These are phyloP conservation scores for Daedalea quercina DNA, from an alignment of 768 basidiomycete species.

Conservation along the genomic window DNA sequence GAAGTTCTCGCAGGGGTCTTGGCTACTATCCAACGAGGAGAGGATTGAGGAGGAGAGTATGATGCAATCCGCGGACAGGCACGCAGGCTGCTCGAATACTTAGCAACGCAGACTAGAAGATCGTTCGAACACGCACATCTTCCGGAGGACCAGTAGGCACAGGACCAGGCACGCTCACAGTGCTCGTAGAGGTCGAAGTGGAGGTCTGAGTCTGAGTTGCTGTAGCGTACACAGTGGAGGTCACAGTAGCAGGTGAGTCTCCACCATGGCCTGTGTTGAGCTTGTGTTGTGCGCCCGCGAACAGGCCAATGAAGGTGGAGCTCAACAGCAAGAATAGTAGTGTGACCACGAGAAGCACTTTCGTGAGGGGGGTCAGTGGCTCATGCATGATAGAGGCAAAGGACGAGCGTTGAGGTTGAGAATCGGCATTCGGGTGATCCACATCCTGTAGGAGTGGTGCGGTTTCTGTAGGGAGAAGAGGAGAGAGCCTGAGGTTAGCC, in stretches of 20 bases:
- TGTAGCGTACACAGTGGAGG: conserved; percentile 30
- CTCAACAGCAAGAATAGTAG: conserved; percentile 76
- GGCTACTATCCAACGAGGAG: conserved; percentile 66
- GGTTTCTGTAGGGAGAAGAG: conserved; percentile 37
- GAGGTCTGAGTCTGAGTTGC: conserved; percentile 27
- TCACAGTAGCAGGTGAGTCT: conserved; percentile 34
- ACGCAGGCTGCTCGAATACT: conserved; percentile 41
- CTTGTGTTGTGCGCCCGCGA: conserved; percentile 82
- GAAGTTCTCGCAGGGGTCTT: conserved; percentile 95
- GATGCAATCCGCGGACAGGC: conserved; percentile 77
- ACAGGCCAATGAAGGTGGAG: conserved; percentile 89
- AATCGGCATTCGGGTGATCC: conserved; percentile 31
- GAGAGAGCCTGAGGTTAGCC: conserved; percentile 4
- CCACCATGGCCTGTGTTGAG: conserved; percentile 44
- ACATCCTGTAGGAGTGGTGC: conserved; percentile 56
- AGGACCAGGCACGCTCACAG: conserved; percentile 40
- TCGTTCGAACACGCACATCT: conserved; percentile 32
- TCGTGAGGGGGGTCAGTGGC: conserved; percentile 77
- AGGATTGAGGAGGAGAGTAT: conserved; percentile 78
- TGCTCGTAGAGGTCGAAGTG: conserved; percentile 30
- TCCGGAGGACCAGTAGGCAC: conserved; percentile 44
- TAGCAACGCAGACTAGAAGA: background rate
- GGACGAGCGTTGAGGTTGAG: conserved; percentile 8
- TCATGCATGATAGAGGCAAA: conserved; percentile 54
- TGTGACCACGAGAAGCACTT: conserved; percentile 69